Percentiles rank a stretch among this genome's conserved stretches.
phyloP scores from a whole-genome alignment of 352 stramenopile genomes.

The Phytophthora kernoviae region DNA sequence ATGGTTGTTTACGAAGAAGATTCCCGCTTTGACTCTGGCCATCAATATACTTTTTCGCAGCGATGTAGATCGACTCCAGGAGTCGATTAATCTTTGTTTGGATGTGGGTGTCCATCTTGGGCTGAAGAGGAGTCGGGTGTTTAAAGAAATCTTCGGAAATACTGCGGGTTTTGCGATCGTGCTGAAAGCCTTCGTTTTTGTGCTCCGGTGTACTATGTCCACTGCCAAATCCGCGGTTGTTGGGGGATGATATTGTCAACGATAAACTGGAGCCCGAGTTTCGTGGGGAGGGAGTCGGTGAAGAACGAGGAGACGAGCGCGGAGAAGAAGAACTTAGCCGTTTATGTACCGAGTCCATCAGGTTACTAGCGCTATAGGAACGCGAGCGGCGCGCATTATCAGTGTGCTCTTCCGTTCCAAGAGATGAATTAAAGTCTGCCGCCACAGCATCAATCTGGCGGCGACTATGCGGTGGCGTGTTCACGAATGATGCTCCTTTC shows the following conservation, averaged over 20 bases:
- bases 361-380: conserved; percentile 84
- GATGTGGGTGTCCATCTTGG: conserved; percentile 88
- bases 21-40: conserved; percentile 67
- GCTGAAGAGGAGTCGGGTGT: conserved; percentile 51
- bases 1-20: conserved; percentile 64
- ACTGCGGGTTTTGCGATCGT: conserved; percentile 71
- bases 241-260: conserved; percentile 83
- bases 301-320: conserved; percentile 68
- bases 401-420: conserved; percentile 66
- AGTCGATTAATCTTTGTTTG: conserved; percentile 83
- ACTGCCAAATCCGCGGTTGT: conserved; percentile 61
- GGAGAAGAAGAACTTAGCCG: conserved; percentile 71
- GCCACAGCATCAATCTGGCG: conserved; percentile 89
- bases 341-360: conserved; percentile 86
- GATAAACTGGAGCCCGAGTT: conserved; percentile 49
- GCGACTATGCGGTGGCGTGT: conserved; percentile 83
- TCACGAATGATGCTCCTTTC: conserved; percentile 85
- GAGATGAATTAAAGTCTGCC: conserved; percentile 85
- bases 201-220: conserved; percentile 68
- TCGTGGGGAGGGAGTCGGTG: conserved; percentile 60
- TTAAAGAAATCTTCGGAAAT: conserved; percentile 83
- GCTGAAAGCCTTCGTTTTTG: conserved; percentile 52
- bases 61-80: conserved; percentile 86
- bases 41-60: conserved; percentile 87
- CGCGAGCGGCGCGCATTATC: conserved; percentile 62